A percentile compares a stretch with the other conserved stretches of the same genome.
Evolutionary conservation across 2,329 filamentous ascomycete species (phyloP).

Genomic region (Apiospora marii): DNA sequence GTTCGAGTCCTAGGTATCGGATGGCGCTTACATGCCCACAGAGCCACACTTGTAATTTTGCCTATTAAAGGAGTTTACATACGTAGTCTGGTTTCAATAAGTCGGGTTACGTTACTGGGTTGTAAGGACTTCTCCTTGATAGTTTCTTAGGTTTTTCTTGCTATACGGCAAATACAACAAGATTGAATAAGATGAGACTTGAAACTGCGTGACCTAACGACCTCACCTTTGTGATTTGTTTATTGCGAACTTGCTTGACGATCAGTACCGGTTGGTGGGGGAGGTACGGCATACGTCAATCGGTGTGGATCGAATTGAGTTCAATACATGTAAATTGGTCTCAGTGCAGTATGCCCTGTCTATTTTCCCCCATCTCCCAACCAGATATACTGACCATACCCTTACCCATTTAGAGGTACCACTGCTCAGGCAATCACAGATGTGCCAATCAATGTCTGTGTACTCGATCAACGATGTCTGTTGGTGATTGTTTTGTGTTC

Average conservation of each 20-base stretch:
- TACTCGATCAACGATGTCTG: slow-evolving; percentile 14
- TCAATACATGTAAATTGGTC: slow-evolving; percentile 8
- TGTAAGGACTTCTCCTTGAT: slow-evolving; percentile 8
- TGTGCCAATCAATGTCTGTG: neutral
- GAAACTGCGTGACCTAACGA: neutral
- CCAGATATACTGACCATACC: neutral
- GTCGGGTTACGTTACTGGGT: slow-evolving; percentile 16
- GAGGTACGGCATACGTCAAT: neutral
- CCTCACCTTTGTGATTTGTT: neutral
- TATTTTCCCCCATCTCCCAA: neutral
- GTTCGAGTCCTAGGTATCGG: slow-evolving; percentile 45
- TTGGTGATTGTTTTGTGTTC: slow-evolving; percentile 3
- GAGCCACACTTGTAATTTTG: slow-evolving; percentile 8
- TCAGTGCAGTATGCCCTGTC: neutral
- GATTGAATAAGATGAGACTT: slow-evolving; percentile 2
- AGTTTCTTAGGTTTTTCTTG: slow-evolving; percentile 18
- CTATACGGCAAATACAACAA: neutral
- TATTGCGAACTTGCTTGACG: neutral
- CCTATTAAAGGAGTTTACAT: neutral
- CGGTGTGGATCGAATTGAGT: neutral
- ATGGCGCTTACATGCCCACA: neutral
- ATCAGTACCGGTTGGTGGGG: neutral
- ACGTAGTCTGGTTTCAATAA: neutral
- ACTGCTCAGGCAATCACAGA: neutral
- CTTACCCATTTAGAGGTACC: neutral